Conservation (phyloP, 148 eudicot species). For the Polygonum aviculare region DNA sequence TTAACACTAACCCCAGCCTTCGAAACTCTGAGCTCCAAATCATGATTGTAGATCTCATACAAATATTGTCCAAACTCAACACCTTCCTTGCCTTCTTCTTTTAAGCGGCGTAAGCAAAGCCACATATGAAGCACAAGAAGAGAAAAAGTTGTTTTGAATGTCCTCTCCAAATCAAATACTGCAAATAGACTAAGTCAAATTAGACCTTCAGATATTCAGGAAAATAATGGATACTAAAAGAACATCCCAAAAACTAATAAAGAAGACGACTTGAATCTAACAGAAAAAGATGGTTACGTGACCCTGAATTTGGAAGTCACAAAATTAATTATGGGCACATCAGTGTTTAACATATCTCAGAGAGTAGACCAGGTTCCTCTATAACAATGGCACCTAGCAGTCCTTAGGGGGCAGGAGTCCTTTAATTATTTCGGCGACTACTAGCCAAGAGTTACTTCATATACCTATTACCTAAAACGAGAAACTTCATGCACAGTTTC, state of each 20-base stretch:
- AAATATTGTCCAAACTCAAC: slow-evolving; percentile 86
- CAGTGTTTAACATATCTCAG: neutral
- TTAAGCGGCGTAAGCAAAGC: slow-evolving; percentile 84
- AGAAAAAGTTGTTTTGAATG: slow-evolving; percentile 83
- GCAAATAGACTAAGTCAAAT: slow-evolving; percentile 23
- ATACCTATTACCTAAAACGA: neutral
- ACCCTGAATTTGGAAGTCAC: neutral
- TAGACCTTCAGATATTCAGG: slow-evolving; percentile 5
- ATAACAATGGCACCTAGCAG: neutral
- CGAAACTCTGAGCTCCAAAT: slow-evolving; percentile 87
- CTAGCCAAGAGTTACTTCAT: neutral
- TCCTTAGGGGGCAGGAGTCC: neutral
- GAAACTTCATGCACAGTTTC: neutral
- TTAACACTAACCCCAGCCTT: slow-evolving; percentile 88
- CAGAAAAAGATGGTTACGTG: neutral
- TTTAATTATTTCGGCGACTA: too few relatives aligned
- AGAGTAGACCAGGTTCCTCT: neutral
- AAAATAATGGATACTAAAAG: neutral
- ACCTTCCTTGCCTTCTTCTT: slow-evolving; percentile 89
- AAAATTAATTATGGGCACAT: neutral
- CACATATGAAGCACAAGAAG: slow-evolving; percentile 94
- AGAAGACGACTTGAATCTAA: neutral
- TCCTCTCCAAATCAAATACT: slow-evolving; percentile 93
- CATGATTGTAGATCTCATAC: slow-evolving; percentile 93
- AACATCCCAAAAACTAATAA: neutral